Evolutionary conservation across 495 filamentous ascomycete species (phyloP).

Genomic region (Xylaria bambusicola): DNA sequence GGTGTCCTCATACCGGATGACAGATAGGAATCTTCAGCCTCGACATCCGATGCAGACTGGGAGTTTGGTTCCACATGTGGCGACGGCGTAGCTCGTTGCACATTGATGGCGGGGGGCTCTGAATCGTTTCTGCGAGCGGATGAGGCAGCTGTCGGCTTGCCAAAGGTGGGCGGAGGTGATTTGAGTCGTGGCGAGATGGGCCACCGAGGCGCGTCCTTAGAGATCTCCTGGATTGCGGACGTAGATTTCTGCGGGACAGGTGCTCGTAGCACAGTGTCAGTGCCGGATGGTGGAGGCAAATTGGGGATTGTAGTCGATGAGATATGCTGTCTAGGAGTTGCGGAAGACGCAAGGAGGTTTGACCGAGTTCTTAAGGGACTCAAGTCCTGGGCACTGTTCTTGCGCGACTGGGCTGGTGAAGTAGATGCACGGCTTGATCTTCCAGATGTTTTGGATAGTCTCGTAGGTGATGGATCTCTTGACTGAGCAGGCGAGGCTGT

Average conservation of each 20-base stretch:
- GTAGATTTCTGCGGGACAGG: conserved; percentile 62
- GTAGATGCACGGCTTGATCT: conserved; percentile 26
- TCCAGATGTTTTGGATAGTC: conserved; percentile 34
- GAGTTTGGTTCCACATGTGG: conserved; percentile 38
- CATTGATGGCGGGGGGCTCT: conserved; percentile 55
- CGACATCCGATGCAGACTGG: conserved; percentile 46
- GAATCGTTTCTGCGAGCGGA: conserved; percentile 49
- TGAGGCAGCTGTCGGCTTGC: conserved; percentile 38
- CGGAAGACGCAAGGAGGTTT: conserved; percentile 57
- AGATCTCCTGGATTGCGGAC: conserved; percentile 48
- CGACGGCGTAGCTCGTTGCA: conserved; percentile 54
- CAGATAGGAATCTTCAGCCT: conserved; percentile 55
- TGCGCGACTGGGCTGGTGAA: conserved; percentile 57
- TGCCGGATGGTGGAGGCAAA: conserved; percentile 53
- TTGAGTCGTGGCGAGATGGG: conserved; percentile 65
- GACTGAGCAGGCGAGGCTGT: conserved; percentile 51
- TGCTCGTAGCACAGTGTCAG: conserved; percentile 60
- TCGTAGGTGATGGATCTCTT: conserved; percentile 53
- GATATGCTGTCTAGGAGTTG: conserved; percentile 60
- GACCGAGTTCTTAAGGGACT: conserved; percentile 64
- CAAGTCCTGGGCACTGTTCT: conserved; percentile 66
- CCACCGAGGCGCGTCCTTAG: conserved; percentile 62
- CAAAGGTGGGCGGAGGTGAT: conserved; percentile 64
- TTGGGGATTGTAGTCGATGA: conserved; percentile 63
- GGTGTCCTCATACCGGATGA: conserved; percentile 63